phyloP scores from a whole-genome alignment of 148 eudicot species.

The Chenopodium berlandieri region DNA sequence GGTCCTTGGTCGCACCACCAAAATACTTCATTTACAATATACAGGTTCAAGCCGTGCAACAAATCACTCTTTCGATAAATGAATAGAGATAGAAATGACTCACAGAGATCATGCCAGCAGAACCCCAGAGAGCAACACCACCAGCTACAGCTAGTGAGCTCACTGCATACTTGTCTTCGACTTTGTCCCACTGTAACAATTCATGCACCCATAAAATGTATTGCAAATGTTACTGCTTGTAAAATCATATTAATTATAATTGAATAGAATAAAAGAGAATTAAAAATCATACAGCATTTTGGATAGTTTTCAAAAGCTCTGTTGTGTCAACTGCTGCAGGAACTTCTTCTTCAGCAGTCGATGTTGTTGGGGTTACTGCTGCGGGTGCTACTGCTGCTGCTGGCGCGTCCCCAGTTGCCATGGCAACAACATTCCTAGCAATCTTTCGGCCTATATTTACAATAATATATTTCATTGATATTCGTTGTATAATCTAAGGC shows the following conservation, averaged over 20 bases:
- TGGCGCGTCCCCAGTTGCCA: slow-evolving; percentile 84
- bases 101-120: slow-evolving; percentile 74
- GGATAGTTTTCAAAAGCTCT: slow-evolving; percentile 59
- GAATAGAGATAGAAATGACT: slow-evolving; percentile 14
- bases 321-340: slow-evolving; percentile 50
- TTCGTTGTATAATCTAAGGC: too few relatives aligned
- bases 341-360: background rate
- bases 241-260: too few relatives aligned
- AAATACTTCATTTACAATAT: too few relatives aligned
- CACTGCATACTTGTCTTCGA: slow-evolving; percentile 97
- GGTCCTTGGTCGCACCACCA: too few relatives aligned
- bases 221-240: background rate
- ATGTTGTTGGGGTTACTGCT: slow-evolving; percentile 12
- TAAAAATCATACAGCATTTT: slow-evolving; percentile 46
- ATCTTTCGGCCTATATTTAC: slow-evolving; percentile 49
- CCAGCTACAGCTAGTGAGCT: slow-evolving; percentile 68
- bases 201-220: background rate
- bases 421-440: slow-evolving; percentile 70
- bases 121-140: slow-evolving; percentile 53
- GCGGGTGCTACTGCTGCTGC: slow-evolving; percentile 15
- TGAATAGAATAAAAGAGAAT: too few relatives aligned
- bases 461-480: too few relatives aligned
- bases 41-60: too few relatives aligned
- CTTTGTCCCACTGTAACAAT: slow-evolving; percentile 76
- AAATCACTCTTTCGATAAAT: too few relatives aligned